A percentile compares a stretch with the other conserved stretches of the same genome.
Conservation (phyloP, 306 rosid species). For the Canavalia ensiformis region DNA sequence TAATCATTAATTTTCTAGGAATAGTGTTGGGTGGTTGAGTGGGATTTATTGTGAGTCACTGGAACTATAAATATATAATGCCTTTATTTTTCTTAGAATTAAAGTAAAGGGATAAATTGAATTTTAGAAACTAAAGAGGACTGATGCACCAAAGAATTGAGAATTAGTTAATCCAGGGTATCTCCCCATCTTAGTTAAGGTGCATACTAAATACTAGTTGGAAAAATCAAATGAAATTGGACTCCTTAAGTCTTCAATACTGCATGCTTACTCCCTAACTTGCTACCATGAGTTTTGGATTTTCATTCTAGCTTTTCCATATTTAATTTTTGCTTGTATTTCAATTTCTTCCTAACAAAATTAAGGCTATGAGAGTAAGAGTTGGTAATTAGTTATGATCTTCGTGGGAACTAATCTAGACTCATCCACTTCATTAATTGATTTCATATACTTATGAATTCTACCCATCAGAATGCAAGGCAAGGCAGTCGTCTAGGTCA, state of each 20-base stretch:
- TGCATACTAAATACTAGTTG: neutral
- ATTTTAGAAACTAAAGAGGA: conserved; percentile 14
- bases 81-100: conserved; percentile 20
- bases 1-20: conserved; percentile 28
- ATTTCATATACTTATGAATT: neutral
- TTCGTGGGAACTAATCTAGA: neutral
- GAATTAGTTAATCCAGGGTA: conserved; percentile 25
- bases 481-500: conserved; percentile 14
- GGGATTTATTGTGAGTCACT: neutral
- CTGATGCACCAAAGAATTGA: conserved; percentile 3
- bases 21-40: neutral
- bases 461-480: neutral
- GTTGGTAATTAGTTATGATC: neutral
- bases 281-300: neutral
- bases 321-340: neutral
- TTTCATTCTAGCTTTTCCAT: conserved; percentile 20
- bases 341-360: conserved; percentile 12
- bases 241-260: neutral
- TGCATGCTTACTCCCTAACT: conserved; percentile 22
- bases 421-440: conserved; percentile 4
- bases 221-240: conserved; percentile 21
- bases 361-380: neutral
- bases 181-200: conserved; percentile 25
- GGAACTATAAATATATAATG: neutral
- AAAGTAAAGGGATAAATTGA: conserved; percentile 17